A percentile compares a stretch with the other conserved stretches of the same genome.
phyloP scores from a whole-genome alignment of 1,139 yeast species.

The Geotrichum klebahnii region DNA sequence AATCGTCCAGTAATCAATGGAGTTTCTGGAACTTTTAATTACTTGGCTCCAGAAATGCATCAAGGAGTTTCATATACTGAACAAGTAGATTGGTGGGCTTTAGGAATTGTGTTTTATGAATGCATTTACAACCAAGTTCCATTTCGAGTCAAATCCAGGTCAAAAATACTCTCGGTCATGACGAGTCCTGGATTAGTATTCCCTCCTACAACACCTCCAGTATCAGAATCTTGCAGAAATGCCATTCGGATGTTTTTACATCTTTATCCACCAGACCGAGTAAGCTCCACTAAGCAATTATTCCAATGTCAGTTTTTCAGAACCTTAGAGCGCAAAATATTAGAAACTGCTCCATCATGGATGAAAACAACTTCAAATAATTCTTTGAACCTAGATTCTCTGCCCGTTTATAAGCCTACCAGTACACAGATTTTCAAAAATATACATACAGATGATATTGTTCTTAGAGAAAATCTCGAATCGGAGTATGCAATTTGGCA shows the following conservation, averaged over 20 bases:
- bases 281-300: conserved; percentile 24
- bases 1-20: conserved; percentile 44
- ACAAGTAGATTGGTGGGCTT: conserved; percentile 87
- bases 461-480: conserved; percentile 4
- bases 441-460: neutral
- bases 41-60: conserved; percentile 81
- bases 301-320: conserved; percentile 27
- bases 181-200: conserved; percentile 19
- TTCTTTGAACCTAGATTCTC: neutral
- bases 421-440: neutral
- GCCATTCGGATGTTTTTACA: conserved; percentile 31
- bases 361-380: neutral
- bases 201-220: conserved; percentile 28
- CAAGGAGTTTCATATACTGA: conserved; percentile 67
- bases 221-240: conserved; percentile 27
- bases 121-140: conserved; percentile 81
- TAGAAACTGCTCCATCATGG: conserved; percentile 20
- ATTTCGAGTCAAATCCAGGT: conserved; percentile 55
- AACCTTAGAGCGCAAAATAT: conserved; percentile 21
- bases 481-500: conserved; percentile 12
- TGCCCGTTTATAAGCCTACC: conserved; percentile 8
- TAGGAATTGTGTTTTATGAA: conserved; percentile 81
- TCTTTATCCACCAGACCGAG: conserved; percentile 26
- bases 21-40: conserved; percentile 82
- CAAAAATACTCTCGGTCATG: conserved; percentile 16